Conservation (phyloP, 495 filamentous ascomycete genomes). For the Xylaria grammica region DNA sequence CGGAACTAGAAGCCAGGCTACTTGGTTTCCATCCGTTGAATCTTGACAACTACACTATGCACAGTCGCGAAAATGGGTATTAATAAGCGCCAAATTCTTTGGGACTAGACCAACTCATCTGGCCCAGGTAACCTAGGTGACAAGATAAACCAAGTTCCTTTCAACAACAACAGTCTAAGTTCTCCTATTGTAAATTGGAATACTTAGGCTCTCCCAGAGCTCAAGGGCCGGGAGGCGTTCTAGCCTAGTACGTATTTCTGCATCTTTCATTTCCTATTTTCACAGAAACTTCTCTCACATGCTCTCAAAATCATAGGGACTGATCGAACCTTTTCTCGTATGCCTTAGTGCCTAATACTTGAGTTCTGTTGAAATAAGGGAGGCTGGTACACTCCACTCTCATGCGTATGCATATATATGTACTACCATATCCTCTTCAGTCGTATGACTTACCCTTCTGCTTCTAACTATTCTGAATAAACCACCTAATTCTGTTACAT, state of each 20-base stretch:
- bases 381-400: no score
- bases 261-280: no score
- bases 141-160: conserved; percentile 41
- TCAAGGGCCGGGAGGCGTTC: conserved; percentile 48
- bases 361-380: no score
- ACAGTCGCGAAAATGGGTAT: conserved; percentile 30
- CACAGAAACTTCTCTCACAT: no score
- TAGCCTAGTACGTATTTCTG: conserved; percentile 35
- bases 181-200: conserved; percentile 53
- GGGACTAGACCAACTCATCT: conserved; percentile 54
- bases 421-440: no score
- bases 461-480: no score
- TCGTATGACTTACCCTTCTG: no score
- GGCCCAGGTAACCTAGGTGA: conserved; percentile 33
- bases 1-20: background rate
- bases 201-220: conserved; percentile 51
- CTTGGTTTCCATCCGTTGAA: background rate
- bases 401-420: no score
- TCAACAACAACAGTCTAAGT: conserved; percentile 36
- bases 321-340: no score
- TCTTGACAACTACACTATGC: background rate
- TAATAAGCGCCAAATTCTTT: conserved; percentile 51
- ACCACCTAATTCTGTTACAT: no score
- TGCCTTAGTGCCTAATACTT: no score
- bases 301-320: no score